Percentiles rank a stretch among this genome's conserved stretches.
Conservation (phyloP, 192 early-diverging fungal genomes). For the Coemansia sp. region DNA sequence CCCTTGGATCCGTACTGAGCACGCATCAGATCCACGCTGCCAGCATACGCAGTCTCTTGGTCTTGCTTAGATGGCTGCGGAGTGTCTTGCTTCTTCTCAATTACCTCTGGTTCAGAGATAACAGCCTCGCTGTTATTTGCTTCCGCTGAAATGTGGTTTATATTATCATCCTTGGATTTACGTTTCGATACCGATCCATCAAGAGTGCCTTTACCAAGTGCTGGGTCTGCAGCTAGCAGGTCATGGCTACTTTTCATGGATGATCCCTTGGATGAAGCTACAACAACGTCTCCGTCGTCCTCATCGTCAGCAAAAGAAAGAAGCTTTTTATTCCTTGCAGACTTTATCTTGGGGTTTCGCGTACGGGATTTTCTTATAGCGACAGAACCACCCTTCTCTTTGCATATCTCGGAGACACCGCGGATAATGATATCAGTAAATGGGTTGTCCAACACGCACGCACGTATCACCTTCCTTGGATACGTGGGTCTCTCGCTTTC, state of each 20-base stretch:
- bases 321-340: constrained; percentile 55
- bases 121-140: constrained; percentile 13
- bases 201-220: constrained; percentile 17
- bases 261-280: constrained; percentile 8
- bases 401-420: constrained; percentile 26
- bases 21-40: constrained; percentile 17
- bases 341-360: constrained; percentile 33
- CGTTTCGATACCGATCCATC: background rate
- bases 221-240: constrained; percentile 44
- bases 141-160: constrained; percentile 28
- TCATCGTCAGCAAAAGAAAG: constrained; percentile 91
- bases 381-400: constrained; percentile 4
- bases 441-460: constrained; percentile 79
- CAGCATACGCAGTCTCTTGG: background rate
- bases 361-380: constrained; percentile 30
- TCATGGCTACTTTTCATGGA: constrained; percentile 81
- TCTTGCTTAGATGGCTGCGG: background rate
- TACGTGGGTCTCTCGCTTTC: constrained; percentile 75
- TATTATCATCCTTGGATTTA: constrained; percentile 6
- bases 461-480: constrained; percentile 64
- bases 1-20: constrained; percentile 12
- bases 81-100: background rate
- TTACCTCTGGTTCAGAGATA: background rate
- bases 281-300: constrained; percentile 52
- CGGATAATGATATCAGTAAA: constrained; percentile 90